Evolutionary conservation across 208 protist genomes (phyloP), one percentile per base, ranked within the genome.

Genomic region (Trypanosoma rangeli): DNA sequence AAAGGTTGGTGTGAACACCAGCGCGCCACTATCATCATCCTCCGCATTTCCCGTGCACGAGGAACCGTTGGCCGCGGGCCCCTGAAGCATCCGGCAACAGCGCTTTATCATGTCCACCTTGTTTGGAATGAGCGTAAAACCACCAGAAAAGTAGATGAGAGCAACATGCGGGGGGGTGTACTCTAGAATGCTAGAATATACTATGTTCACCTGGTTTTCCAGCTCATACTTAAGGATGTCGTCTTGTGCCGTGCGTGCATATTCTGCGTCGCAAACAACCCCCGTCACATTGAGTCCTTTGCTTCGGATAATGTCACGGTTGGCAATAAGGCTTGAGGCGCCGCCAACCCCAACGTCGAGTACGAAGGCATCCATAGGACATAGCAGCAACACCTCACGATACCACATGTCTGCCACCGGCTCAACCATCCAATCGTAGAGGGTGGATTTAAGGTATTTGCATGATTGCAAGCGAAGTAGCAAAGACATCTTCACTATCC

Each of bases 1-100:
- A 66, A 92, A 92, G 2, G 84, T 93, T 64, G 90, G 86, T 16
- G 87, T 93, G 63, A 96, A 92, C 69, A 83, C 93, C 22, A 94
- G 80, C 55, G 83, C 83, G 37, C 84, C 74, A 56, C 20, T 70
- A 78, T 9, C 22, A 53, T 54, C 79, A 39, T 37, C 44, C 7
- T 55, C 33, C 33, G 33, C 57, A 0, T 67, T 29, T 69, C 61
- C 26, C 59, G n/a, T 48, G 12, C 49, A 35, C 24, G 24, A 69
- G 4, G 73, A 79, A 1, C 74, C 78, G 35, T 79, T 78, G 22
- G 82, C 69, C 3, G 77, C 71, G 2, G 85, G 72, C 55, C 74
- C 76, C 33, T 82, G 83, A 33, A 93, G 74, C 84, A 93, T 92
- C 42, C 75, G 65, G 48, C 80, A 83, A 49, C 81, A 87, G 73